Evolutionary conservation across 2,329 filamentous ascomycete species (phyloP).

Genomic region (Ophiocordyceps polyrhachis-furcata): DNA sequence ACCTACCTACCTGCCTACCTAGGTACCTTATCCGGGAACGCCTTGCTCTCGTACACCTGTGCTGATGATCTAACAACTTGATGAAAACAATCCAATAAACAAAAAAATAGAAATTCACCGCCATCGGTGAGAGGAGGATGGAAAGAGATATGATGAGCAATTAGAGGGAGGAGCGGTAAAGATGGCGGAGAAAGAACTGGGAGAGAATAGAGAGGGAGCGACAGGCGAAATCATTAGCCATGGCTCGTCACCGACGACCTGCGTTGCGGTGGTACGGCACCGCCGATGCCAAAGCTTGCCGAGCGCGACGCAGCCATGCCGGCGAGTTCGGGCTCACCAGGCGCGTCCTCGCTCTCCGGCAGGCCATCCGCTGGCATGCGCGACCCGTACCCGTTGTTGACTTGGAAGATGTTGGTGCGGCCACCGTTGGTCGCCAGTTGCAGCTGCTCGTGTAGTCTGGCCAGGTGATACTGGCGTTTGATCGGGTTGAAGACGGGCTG

Average conservation of each 20-base stretch:
- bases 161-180: no score
- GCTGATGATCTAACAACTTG: no score
- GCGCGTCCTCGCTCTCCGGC: constrained; percentile 33
- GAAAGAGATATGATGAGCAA: no score
- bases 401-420: constrained; percentile 45
- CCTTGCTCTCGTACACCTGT: no score
- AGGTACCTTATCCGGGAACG: no score
- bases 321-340: constrained; percentile 35
- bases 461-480: constrained; percentile 42
- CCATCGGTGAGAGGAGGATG: no score
- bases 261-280: constrained; percentile 18
- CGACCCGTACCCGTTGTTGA: constrained; percentile 33
- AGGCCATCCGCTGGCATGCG: constrained; percentile 31
- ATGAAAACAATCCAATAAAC: no score
- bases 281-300: constrained; percentile 25
- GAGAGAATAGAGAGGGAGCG: neutral
- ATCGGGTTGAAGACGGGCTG: constrained; percentile 44
- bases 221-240: constrained; percentile 14
- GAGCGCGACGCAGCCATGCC: constrained; percentile 22
- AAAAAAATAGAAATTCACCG: no score
- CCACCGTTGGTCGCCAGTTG: constrained; percentile 48
- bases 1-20: no score
- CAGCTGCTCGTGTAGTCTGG: constrained; percentile 45
- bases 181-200: no score
- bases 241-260: constrained; percentile 27